Evolutionary conservation across 2,329 filamentous ascomycete species (phyloP), one percentile per base, ranked within the genome.

Genomic region (Aspergillus pseudoterreus): DNA sequence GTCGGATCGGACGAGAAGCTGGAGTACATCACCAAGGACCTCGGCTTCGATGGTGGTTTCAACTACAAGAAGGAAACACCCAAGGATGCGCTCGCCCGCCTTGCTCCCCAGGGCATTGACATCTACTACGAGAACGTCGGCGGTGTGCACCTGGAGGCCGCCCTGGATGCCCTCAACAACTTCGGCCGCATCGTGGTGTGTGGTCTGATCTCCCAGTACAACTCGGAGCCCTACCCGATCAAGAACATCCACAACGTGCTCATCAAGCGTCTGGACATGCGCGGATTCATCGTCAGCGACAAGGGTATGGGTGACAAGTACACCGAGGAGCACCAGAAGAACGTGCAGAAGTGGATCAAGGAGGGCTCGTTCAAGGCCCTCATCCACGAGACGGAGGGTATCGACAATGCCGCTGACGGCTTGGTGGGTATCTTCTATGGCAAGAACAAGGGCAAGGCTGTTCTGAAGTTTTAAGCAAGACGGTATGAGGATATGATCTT

Each of bases 21-120:
- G 21, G 82, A 87, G 17, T 94, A 84, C 69, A 87, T 90, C 67
- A 75, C 70, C 50, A 83, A 86, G 49, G 83, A 87, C 45, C 79
- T 91, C 32, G 78, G 78, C 22, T 91, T 90, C 65, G 85, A 90
- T 63, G 80, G 70, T 14, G 90, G 85, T 8, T 94, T 92, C 62
- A 94, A 95, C 78, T 95, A 95, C 79, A 92, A 94, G 80, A 91
- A 82, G 59, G 88, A 94, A 75, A 82, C 80, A 59, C 80, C 88
- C 0, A 65, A 72, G 1, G 85, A 86, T 10, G 89, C 88, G 0
- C 77, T 95, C 50, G 71, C 77, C 57, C 79, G 87, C 52, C 78
- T 94, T 15, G 87, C 87, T 0, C 88, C 89, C 0, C 71, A 90
- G 11, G 90, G 89, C 4, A 80, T 95, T 55, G 89, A 95, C 64